Conservation (phyloP, 805 yeast genomes). For the Candida xiaguanensis region DNA sequence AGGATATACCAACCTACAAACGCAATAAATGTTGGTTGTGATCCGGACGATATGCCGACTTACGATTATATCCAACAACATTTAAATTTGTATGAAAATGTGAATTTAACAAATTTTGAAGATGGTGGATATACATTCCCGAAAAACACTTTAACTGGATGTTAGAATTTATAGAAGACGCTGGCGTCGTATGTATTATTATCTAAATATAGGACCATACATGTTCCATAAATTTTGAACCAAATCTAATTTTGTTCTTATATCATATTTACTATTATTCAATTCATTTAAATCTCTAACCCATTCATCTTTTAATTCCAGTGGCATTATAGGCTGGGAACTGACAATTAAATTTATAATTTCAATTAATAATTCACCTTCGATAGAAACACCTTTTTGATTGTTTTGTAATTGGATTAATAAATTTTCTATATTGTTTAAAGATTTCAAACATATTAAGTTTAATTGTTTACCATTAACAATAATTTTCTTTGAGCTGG, state of each 20-base stretch:
- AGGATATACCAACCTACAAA: conserved; percentile 83
- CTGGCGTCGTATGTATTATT: conserved; percentile 6
- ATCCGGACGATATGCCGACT: conserved; percentile 84
- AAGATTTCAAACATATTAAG: conserved; percentile 35
- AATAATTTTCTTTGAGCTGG: conserved; percentile 25
- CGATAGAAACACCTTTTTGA: conserved; percentile 21
- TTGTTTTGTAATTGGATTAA: conserved; percentile 20
- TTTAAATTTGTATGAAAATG: conserved; percentile 60
- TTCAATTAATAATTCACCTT: conserved; percentile 68
- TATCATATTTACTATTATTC: conserved; percentile 35
- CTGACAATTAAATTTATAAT: conserved; percentile 51
- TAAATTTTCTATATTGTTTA: conserved; percentile 60
- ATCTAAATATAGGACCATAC: conserved; percentile 43
- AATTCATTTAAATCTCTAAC: conserved; percentile 60
- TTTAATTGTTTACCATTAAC: conserved; percentile 30
- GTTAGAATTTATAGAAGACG: conserved; percentile 10
- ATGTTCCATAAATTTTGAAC: conserved; percentile 60
- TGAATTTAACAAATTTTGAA: conserved; percentile 72
- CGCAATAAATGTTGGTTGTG: conserved; percentile 66
- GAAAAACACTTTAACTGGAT: conserved; percentile 28
- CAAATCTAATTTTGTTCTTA: conserved; percentile 41
- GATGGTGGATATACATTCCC: conserved; percentile 61
- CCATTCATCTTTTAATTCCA: conserved; percentile 50
- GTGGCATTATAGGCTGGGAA: conserved; percentile 51
- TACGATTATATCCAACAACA: conserved; percentile 75